Base-by-base conservation (phyloP, 495 filamentous ascomycete species). In the Penicillium argentinense region DNA sequence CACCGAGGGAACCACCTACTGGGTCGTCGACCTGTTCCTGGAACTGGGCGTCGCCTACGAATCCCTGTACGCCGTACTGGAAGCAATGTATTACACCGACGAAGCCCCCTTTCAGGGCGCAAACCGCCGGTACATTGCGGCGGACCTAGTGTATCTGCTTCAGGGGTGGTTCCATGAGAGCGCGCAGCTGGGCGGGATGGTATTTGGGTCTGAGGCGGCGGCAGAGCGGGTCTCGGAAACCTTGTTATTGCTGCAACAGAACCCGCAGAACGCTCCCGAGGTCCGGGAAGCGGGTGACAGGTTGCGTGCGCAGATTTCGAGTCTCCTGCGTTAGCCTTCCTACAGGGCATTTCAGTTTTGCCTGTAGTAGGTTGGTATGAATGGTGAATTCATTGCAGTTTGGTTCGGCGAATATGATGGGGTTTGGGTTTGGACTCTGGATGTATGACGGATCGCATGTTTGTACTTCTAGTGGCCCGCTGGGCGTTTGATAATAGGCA, bases 11-110 rank as follows among this genome's bases (percentile, higher is more conserved):
- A 83, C 88, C 4, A 64, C 83, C 9, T 81, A 77, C 45, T 98
- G 93, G 93, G 84, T 92, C 1, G 74, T 93, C 21, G 83, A 91
- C 59, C 70, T 89, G 2, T 87, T 97, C 59, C 63, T 95, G 19
- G 80, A 85, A 28, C 77, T 96, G 13, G 81, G 78, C 9, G 82
- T 96, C 16, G 74, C 86, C 8, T 83, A 84, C 53, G 87, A 95
- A 50, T 74, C 83, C 2, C 72, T 97, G 12, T 76, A 88, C 53
- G 72, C 82, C 13, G 82, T 90, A 26, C 77, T 98, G 6, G 93
- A 97, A 61, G 71, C 72, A 24, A 84, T 95, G 74, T 91, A 85
- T 59, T 91, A 92, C 64, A 79, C 82, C 30, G 84, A 95, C 53
- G 87, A 93, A 59, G 74, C 83, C 5, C 93, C 95, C 0, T 97